Conservation (phyloP, 192 early-diverging fungal species). For the Dispira simplex region DNA sequence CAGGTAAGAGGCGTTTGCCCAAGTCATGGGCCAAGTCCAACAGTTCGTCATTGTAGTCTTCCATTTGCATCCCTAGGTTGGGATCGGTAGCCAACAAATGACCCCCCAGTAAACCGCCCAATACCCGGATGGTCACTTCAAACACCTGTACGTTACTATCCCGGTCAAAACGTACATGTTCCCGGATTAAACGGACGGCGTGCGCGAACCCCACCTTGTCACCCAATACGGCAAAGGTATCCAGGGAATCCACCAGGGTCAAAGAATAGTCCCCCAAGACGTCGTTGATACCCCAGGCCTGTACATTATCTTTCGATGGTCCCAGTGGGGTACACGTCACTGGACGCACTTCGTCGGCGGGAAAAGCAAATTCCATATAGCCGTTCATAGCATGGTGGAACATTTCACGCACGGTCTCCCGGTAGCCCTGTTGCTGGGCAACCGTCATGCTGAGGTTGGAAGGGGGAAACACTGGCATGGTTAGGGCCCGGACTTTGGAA, state of each 20-base stretch:
- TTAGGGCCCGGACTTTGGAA: too few species aligned
- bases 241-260: slow-evolving; percentile 87
- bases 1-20: slow-evolving; percentile 69
- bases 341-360: slow-evolving; percentile 85
- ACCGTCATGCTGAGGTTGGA: background rate
- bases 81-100: slow-evolving; percentile 70
- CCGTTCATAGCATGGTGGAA: slow-evolving; percentile 64
- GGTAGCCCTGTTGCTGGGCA: slow-evolving; percentile 12
- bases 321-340: slow-evolving; percentile 61
- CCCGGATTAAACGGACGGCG: slow-evolving; percentile 41
- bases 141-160: slow-evolving; percentile 89
- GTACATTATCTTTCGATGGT: slow-evolving; percentile 43
- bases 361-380: slow-evolving; percentile 77
- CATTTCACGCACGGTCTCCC: slow-evolving; percentile 35
- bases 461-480: too few species aligned
- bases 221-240: slow-evolving; percentile 65
- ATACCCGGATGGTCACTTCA: slow-evolving; percentile 81
- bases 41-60: slow-evolving; percentile 64
- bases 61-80: slow-evolving; percentile 34
- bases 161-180: slow-evolving; percentile 56
- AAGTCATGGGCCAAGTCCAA: slow-evolving; percentile 63
- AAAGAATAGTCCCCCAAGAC: slow-evolving; percentile 88
- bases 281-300: slow-evolving; percentile 64
- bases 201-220: slow-evolving; percentile 46
- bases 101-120: slow-evolving; percentile 80